These are phyloP conservation scores for Cryptococcus sp. DNA, from an alignment of 1,284 basidiomycete species.

Conservation along the genomic window DNA sequence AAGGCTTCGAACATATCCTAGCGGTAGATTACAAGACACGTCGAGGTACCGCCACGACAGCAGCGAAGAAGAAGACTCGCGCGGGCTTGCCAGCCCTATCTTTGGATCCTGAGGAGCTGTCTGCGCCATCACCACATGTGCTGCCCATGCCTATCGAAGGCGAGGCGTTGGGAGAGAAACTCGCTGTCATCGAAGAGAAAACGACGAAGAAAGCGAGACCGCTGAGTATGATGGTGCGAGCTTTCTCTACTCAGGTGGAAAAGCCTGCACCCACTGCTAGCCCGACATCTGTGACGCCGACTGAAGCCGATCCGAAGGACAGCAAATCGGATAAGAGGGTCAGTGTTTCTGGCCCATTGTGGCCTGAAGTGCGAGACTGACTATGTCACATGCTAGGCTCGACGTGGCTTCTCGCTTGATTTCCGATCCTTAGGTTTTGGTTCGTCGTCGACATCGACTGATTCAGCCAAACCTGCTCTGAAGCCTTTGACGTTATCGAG, in stretches of 20 bases:
- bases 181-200: slow-evolving; percentile 7
- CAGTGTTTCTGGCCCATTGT: slow-evolving; percentile 1
- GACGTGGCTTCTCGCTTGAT: slow-evolving; percentile 50
- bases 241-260: slow-evolving; percentile 14
- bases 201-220: slow-evolving; percentile 27
- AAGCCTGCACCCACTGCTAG: not conserved
- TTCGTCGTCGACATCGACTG: slow-evolving; percentile 9
- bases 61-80: not conserved
- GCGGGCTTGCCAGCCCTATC: not conserved
- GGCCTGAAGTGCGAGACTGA: not conserved
- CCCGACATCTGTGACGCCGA: not conserved
- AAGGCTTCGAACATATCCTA: slow-evolving; percentile 90
- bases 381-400: slow-evolving; percentile 22
- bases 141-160: not conserved
- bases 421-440: slow-evolving; percentile 49
- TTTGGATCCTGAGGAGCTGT: not conserved
- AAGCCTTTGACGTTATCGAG: slow-evolving; percentile 37
- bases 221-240: slow-evolving; percentile 36
- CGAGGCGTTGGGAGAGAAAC: not conserved
- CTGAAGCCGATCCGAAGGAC: slow-evolving; percentile 10
- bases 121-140: not conserved
- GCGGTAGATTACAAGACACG: slow-evolving; percentile 72
- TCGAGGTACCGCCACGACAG: slow-evolving; percentile 17
- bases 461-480: slow-evolving; percentile 29
- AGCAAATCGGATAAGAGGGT: slow-evolving; percentile 33